Evolutionary conservation across 2,329 filamentous ascomycete species (phyloP), one percentile per base, ranked within the genome.

Genomic region (Penicillium sp.): DNA sequence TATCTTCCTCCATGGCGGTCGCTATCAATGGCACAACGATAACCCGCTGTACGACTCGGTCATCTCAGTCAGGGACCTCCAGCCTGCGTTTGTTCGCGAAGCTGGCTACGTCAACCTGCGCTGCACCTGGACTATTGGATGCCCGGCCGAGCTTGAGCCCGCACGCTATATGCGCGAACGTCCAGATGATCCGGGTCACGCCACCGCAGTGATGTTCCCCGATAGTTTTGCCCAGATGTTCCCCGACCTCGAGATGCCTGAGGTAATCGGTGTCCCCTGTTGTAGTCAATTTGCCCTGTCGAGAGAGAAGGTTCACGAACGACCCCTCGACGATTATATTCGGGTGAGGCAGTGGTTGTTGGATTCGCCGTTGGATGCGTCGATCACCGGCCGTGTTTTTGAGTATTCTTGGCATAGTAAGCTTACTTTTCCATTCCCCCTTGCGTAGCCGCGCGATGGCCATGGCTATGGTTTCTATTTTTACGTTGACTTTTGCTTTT

Each of bases 381-480:
- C 68, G 21, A 71, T 79, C 17, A 78, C 74, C 44, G 79, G 79
- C 3, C 64, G 78, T 12, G 69, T 83, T 10, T 66, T 82, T 63
- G 80, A 83, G 61, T 83, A 82, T 66, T 75, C 74, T 12, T 83
- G 80, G 80, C 80, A 83, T 59, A 81, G 78, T 74, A 73, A 69
- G 67, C 77, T 67, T 49, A 51, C 48, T 56, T 50, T n/a, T 56
- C 21, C 63, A 78, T 67, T 39, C 51, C 39, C 52, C 51, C 18
- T 51, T 40, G 5, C 15, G 33, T 32, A 21, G 3, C 33, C 29
- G 8, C 24, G 15, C 15, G n/a, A 12, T 40, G 18, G n/a, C n/a
- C n/a, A n/a, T n/a, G n/a, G n/a, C n/a, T n/a, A n/a, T 34, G 13
- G 26, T 17, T 10, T 33, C 15, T 21, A n/a, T 8, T 21, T 42